phyloP scores from a whole-genome alignment of 1,284 basidiomycete species.

The Rhodotorula sp. region DNA sequence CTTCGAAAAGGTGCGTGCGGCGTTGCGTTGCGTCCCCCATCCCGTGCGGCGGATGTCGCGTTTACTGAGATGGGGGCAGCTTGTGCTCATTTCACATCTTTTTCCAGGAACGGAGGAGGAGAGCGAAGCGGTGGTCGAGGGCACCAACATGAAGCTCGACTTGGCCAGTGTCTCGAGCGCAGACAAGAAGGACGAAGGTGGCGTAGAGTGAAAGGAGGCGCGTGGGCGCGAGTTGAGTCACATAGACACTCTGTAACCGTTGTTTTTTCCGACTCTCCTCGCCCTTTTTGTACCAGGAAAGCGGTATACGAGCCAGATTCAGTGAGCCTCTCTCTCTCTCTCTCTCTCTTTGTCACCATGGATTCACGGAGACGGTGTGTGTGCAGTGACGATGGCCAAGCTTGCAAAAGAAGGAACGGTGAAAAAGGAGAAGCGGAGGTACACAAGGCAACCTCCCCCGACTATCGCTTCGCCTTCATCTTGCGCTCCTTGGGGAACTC shows the following conservation, averaged over 20 bases:
- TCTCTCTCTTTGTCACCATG: no score
- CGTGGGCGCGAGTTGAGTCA: no score
- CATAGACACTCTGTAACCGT: neutral
- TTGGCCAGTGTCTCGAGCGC: neutral
- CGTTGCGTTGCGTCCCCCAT: no score
- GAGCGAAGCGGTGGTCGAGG: neutral
- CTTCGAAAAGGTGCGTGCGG: slow-evolving; percentile 25
- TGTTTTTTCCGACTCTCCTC: neutral
- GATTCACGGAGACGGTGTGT: no score
- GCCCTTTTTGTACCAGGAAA: no score
- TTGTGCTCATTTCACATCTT: no score
- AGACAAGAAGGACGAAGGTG: neutral
- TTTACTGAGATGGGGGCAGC: no score
- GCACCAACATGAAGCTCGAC: neutral
- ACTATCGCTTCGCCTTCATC: slow-evolving; percentile 49
- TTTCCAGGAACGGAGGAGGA: neutral
- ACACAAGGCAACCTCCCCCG: neutral
- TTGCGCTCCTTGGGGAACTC: slow-evolving; percentile 65
- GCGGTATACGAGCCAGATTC: no score
- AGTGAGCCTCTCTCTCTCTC: no score
- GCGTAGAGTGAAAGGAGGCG: neutral
- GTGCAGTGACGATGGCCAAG: no score
- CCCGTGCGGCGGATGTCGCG: no score
- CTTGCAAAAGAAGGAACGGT: neutral
- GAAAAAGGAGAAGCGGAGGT: neutral